Conservation (phyloP, 352 stramenopile genomes). For the Achlya hypogyna region DNA sequence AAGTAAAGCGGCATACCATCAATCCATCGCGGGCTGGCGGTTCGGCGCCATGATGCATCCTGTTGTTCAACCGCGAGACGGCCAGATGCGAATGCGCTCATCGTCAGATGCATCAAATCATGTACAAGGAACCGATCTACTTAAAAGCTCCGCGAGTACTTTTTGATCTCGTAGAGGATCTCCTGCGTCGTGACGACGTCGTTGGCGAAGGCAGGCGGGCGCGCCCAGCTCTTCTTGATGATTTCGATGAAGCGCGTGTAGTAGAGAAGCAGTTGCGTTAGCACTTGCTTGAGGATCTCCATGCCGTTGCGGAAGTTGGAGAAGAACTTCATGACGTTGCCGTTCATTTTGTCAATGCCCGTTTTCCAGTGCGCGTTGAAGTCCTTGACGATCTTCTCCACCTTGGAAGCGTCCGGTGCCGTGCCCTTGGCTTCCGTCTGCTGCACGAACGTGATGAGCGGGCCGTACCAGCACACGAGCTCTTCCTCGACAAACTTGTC, state of each 20-base stretch:
- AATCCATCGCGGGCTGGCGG: no score
- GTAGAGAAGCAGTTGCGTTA: conserved; percentile 97
- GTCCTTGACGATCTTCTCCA: conserved; percentile 92
- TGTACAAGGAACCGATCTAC: no score
- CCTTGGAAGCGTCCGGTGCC: conserved; percentile 80
- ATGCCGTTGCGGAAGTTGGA: conserved; percentile 98
- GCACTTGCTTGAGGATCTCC: conserved; percentile 98
- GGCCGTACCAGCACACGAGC: conserved; percentile 86
- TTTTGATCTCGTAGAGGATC: conserved; percentile 98
- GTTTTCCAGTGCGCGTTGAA: conserved; percentile 94
- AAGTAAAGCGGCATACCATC: no score
- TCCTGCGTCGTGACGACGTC: conserved; percentile 93
- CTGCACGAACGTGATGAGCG: conserved; percentile 97
- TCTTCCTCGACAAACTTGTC: conserved; percentile 98
- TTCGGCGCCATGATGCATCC: no score
- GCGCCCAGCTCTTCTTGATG: conserved; percentile 86
- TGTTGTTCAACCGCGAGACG: no score
- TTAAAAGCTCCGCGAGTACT: conserved; percentile 92
- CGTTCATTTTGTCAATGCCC: conserved; percentile 96
- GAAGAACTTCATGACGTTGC: conserved; percentile 96
- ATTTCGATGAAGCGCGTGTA: conserved; percentile 98
- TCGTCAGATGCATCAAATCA: no score
- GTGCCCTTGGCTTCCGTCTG: conserved; percentile 69
- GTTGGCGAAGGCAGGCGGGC: conserved; percentile 78
- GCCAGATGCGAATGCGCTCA: no score